Conservation (phyloP, 2,329 filamentous ascomycete species). For the Rhytidhysteron rufulum region DNA sequence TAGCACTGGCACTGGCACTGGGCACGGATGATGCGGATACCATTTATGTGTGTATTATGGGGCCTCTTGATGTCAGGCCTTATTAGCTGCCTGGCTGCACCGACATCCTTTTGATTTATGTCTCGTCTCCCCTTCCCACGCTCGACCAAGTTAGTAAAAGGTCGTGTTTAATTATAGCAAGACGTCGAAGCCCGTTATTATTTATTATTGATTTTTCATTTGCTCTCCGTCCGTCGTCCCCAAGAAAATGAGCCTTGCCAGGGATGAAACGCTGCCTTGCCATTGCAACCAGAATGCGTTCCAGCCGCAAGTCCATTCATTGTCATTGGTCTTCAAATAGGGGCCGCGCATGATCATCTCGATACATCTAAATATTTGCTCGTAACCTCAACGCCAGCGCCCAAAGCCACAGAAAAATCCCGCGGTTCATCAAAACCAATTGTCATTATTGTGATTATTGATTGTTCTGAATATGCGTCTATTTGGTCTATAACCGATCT, state of each 20-base stretch:
- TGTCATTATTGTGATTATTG: no score
- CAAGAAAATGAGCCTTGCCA: no score
- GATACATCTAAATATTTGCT: constrained; percentile 4
- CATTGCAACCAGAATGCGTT: no score
- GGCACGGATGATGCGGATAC: background rate
- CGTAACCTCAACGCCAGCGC: constrained; percentile 6
- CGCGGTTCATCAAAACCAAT: background rate
- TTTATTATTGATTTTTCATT: no score
- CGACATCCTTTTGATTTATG: no score
- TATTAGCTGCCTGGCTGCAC: no score
- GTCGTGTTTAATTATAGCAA: constrained; percentile 2
- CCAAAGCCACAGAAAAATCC: background rate
- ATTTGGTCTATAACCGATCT: background rate
- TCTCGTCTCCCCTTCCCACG: no score
- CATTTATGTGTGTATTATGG: background rate
- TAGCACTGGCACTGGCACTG: background rate
- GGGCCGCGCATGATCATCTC: constrained; percentile 5
- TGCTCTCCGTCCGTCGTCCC: no score
- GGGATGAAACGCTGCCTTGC: no score
- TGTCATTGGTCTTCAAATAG: background rate
- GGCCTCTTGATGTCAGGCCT: no score
- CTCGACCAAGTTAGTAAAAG: background rate
- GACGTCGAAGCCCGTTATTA: no score
- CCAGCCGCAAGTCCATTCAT: background rate
- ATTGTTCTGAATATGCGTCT: background rate